These are phyloP conservation scores for Trifolium pratense DNA, from an alignment of 306 rosid genomes.

Conservation along the genomic window DNA sequence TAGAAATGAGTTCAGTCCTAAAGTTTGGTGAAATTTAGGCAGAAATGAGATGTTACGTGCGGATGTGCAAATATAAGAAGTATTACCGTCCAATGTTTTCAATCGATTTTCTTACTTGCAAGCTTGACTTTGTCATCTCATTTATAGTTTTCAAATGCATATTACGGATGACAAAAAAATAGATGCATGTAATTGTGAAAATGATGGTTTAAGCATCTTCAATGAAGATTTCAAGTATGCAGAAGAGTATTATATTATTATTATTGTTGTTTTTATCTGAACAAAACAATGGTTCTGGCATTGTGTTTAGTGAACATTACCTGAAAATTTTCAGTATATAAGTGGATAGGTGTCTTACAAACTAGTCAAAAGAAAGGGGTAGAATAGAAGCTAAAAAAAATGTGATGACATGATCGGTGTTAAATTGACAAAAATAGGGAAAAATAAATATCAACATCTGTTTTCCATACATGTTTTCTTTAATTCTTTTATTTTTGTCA, in stretches of 20 bases:
- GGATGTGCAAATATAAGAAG: conserved; percentile 37
- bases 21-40: conserved; percentile 41
- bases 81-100: conserved; percentile 1
- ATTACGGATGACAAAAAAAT: not conserved
- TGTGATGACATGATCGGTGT: no score
- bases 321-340: no score
- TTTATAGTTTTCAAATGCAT: conserved; percentile 8
- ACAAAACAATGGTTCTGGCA: not conserved
- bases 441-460: no score
- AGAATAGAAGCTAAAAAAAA: no score
- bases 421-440: no score
- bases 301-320: not conserved
- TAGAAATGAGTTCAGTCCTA: conserved; percentile 25
- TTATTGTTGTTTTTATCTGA: not conserved
- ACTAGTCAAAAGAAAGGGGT: no score
- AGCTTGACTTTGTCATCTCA: not conserved
- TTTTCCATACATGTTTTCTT: no score
- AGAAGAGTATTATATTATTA: no score
- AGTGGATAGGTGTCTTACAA: no score
- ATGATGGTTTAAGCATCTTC: not conserved
- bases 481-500: no score
- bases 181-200: not conserved
- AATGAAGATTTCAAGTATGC: not conserved
- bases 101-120: conserved; percentile 22
- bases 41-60: conserved; percentile 23